These are phyloP conservation scores for Fragilariopsis cylindrus DNA, from an alignment of 108 stramenopile genomes.

Conservation along the genomic window DNA sequence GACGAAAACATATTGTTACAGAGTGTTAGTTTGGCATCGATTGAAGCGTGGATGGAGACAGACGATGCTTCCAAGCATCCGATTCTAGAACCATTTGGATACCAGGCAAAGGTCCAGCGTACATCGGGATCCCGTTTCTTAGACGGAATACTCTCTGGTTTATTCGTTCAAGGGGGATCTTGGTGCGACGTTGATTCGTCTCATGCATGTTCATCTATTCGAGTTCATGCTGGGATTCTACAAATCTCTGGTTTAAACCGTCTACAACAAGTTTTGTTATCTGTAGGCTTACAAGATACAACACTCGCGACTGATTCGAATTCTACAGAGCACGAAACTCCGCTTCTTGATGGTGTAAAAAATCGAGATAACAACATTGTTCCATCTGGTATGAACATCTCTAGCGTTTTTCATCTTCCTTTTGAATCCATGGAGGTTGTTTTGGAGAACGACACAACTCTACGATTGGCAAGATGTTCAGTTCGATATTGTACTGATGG, in stretches of 20 bases:
- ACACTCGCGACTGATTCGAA: too few relatives aligned
- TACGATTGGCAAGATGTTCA: background rate
- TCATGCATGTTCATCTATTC: slow-evolving; percentile 1
- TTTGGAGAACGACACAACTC: slow-evolving; percentile 1
- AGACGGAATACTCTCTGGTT: slow-evolving; percentile 18
- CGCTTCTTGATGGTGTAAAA: too few relatives aligned
- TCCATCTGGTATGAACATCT: background rate
- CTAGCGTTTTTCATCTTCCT: slow-evolving; percentile 6
- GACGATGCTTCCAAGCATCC: slow-evolving; percentile 8
- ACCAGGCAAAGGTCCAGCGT: slow-evolving; percentile 12
- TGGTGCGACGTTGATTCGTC: background rate
- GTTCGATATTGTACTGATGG: too few relatives aligned
- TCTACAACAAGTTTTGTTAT: background rate
- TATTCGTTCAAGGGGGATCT: slow-evolving; percentile 3
- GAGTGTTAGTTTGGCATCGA: too few relatives aligned
- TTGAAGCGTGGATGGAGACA: background rate
- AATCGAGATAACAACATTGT: too few relatives aligned
- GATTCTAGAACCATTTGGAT: slow-evolving; percentile 23
- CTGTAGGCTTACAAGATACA: background rate
- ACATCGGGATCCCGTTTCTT: slow-evolving; percentile 11
- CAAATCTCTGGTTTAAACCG: slow-evolving; percentile 4
- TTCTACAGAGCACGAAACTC: too few relatives aligned
- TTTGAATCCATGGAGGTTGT: slow-evolving; percentile 9
- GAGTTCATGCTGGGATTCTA: slow-evolving; percentile 6
- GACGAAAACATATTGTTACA: background rate